Base-by-base conservation (phyloP, 2,329 filamentous ascomycete genomes). In the Hymenoscyphus albidus region DNA sequence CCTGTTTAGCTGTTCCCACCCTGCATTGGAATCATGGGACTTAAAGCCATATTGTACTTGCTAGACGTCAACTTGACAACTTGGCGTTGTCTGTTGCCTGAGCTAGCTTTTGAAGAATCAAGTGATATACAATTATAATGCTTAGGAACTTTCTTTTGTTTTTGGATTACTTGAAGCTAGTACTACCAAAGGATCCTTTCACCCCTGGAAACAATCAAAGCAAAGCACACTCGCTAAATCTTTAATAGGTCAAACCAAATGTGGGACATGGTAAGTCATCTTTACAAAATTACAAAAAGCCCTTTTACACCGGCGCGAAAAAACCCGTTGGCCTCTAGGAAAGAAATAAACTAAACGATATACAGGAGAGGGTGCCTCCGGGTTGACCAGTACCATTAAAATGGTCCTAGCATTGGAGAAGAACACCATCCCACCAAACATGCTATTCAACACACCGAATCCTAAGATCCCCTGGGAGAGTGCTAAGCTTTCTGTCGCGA, bases 231-330 rank as follows among this genome's bases (percentile, higher is more conserved):
- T 51, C 22, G 7, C 44, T 51, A 51, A 51, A 3, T 9, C 4
- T 58, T 3, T 14, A 54, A 35, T 60, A 54, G 38, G 64, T 78
- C 16, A 78, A 79, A 67, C 70, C 76, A 3, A 78, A 78, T 44
- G n/a, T 73, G 35, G 72, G 72, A 7, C 72, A 74, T 62, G 65
- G 57, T 75, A 22, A 51, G 44, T 10, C 10, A 5, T 27, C 12
- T 51, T 51, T 27, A 9, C 44, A 10, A 27, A 51, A 13, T 3
- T 4, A 10, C 3, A 7, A n/a, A 9, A n/a, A 12, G 10, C 1
- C 12, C 27, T 51, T 3, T 10, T 7, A 22, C 13, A 27, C 10
- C 44, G 12, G 12, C n/a, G 2, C 1, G 7, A 5, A 22, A 48
- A 2, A 18, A 2, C 18, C 18, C 6, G n/a, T 10, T 1, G 9